A percentile compares a stretch with the other conserved stretches of the same genome.
Evolutionary conservation across 2,329 filamentous ascomycete genomes (phyloP).

Genomic region (Plectosphaerella sp.): DNA sequence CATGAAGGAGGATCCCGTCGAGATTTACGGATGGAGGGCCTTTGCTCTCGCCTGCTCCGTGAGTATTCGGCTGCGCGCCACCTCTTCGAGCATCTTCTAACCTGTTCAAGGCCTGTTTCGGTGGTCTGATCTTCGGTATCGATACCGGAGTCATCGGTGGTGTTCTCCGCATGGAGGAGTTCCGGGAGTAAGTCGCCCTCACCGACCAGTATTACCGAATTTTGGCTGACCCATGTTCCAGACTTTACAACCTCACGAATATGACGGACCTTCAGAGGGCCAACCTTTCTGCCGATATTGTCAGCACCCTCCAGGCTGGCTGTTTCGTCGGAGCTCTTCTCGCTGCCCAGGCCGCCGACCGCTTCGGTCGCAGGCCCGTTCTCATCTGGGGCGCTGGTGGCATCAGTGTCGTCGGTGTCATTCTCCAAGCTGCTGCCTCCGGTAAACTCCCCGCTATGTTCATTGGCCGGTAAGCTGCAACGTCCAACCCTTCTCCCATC

Average conservation of each 20-base stretch:
- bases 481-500: not conserved
- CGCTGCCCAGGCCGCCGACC: constrained; percentile 31
- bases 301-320: constrained; percentile 16
- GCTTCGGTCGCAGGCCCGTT: constrained; percentile 34
- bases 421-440: constrained; percentile 6
- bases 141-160: constrained; percentile 21
- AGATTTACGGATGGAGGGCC: constrained; percentile 11
- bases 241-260: not conserved
- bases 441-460: constrained; percentile 6
- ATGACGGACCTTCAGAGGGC: constrained; percentile 11
- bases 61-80: not conserved
- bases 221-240: not conserved
- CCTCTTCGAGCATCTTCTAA: not conserved
- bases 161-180: constrained; percentile 17
- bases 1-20: constrained; percentile 10
- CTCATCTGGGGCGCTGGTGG: constrained; percentile 28
- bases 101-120: constrained; percentile 5
- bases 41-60: constrained; percentile 9
- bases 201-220: not conserved
- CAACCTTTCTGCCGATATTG: constrained; percentile 12
- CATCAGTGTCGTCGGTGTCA: constrained; percentile 27
- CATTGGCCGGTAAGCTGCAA: constrained; percentile 3
- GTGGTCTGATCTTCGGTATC: constrained; percentile 15
- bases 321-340: constrained; percentile 18
- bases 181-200: constrained; percentile 7